These are phyloP conservation scores for Cunninghamia lanceolata DNA, from an alignment of 75 land plant genomes.

Conservation along the genomic window DNA sequence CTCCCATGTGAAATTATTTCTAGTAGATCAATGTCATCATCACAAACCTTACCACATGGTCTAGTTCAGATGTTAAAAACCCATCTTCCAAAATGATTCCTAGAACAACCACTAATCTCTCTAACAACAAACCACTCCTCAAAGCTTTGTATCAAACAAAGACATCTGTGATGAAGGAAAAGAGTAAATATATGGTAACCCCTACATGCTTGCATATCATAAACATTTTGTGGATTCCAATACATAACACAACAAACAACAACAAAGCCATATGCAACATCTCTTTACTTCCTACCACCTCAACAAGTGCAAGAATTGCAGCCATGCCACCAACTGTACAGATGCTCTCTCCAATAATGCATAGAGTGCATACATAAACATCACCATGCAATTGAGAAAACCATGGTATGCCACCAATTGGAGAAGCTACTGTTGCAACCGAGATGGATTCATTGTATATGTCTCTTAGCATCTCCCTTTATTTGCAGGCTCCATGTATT, in stretches of 20 bases:
- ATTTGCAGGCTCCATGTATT: too few relatives aligned
- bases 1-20: too few relatives aligned
- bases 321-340: slow-evolving; percentile 86
- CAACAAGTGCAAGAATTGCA: slow-evolving; percentile 87
- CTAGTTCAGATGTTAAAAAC: slow-evolving; percentile 69
- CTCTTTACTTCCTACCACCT: slow-evolving; percentile 81
- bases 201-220: slow-evolving; percentile 82
- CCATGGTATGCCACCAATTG: slow-evolving; percentile 94
- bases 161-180: slow-evolving; percentile 89
- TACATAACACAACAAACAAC: slow-evolving; percentile 75
- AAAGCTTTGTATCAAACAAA: slow-evolving; percentile 83
- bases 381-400: slow-evolving; percentile 88
- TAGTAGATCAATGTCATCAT: slow-evolving; percentile 99
- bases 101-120: slow-evolving; percentile 80
- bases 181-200: slow-evolving; percentile 98
- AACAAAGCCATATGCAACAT: slow-evolving; percentile 92
- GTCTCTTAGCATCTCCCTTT: too few relatives aligned
- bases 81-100: too few relatives aligned
- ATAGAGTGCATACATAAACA: slow-evolving; percentile 75
- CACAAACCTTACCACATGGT: slow-evolving; percentile 88
- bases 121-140: slow-evolving; percentile 91
- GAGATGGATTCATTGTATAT: too few relatives aligned
- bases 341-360: slow-evolving; percentile 82
- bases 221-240: slow-evolving; percentile 81
- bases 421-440: slow-evolving; percentile 98